Conservation (phyloP, 768 basidiomycete species). For the Mycena kentingensis region DNA sequence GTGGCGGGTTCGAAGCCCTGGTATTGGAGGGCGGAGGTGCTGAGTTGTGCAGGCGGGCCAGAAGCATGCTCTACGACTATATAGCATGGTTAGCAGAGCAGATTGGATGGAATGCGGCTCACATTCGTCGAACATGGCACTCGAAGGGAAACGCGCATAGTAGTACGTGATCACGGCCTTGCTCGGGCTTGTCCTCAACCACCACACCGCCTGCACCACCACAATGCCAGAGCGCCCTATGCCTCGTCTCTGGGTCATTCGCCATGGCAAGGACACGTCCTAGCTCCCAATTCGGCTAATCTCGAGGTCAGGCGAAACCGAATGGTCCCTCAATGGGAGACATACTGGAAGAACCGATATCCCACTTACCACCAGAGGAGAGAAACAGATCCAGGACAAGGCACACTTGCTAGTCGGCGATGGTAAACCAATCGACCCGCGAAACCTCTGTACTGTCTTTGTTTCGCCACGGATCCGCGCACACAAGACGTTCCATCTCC, state of each 20-base stretch:
- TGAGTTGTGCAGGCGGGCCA: constrained; percentile 44
- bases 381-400: constrained; percentile 64
- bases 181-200: not conserved
- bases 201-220: not conserved
- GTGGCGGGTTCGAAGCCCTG: constrained; percentile 88
- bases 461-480: constrained; percentile 90
- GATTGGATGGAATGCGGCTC: constrained; percentile 29
- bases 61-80: constrained; percentile 87
- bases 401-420: constrained; percentile 72
- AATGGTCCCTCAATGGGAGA: constrained; percentile 86
- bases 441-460: constrained; percentile 70
- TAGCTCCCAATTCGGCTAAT: not conserved
- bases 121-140: constrained; percentile 69
- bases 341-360: constrained; percentile 83
- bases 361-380: constrained; percentile 78
- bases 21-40: constrained; percentile 67
- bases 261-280: constrained; percentile 4
- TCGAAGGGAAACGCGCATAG: not conserved
- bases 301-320: constrained; percentile 77
- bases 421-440: constrained; percentile 75
- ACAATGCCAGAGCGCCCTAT: constrained; percentile 32
- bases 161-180: not conserved
- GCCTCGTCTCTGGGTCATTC: constrained; percentile 78
- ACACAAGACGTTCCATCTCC: constrained; percentile 80
- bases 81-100: constrained; percentile 14